A percentile compares a stretch with the other conserved stretches of the same genome.
These are phyloP conservation scores for Neofusicoccum ribis DNA, from an alignment of 2,329 filamentous ascomycete genomes.

Conservation along the genomic window DNA sequence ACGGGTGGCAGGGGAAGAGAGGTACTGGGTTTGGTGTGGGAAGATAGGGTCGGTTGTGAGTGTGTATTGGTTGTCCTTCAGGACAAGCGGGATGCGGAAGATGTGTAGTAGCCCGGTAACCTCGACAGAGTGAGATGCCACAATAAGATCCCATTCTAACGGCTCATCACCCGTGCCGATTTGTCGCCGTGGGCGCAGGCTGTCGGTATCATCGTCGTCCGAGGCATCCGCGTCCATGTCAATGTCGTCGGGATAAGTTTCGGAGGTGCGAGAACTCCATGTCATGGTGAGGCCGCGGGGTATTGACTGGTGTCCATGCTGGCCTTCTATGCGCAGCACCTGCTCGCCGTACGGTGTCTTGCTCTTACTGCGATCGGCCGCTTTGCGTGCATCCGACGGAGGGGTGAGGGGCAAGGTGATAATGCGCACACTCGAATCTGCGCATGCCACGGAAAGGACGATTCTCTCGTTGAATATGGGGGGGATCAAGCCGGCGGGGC, in stretches of 20 bases:
- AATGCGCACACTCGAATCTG: constrained; percentile 57
- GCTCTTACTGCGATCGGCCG: constrained; percentile 33
- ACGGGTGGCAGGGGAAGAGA: constrained; percentile 52
- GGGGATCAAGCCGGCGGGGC: constrained; percentile 42
- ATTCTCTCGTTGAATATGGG: constrained; percentile 52
- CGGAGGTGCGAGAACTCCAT: constrained; percentile 41
- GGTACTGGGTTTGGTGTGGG: constrained; percentile 49
- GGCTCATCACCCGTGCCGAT: constrained; percentile 26
- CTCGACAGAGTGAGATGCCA: constrained; percentile 44
- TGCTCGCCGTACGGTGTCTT: constrained; percentile 45
- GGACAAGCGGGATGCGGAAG: constrained; percentile 39
- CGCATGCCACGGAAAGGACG: constrained; percentile 56
- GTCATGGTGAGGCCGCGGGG: constrained; percentile 55
- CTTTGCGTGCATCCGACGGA: constrained; percentile 45
- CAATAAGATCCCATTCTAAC: constrained; percentile 41
- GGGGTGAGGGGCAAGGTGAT: constrained; percentile 57
- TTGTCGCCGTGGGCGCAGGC: constrained; percentile 6
- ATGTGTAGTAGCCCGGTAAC: constrained; percentile 42
- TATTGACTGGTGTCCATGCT: constrained; percentile 52
- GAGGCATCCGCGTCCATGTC: constrained; percentile 37
- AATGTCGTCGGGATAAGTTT: constrained; percentile 24
- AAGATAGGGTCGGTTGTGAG: constrained; percentile 39
- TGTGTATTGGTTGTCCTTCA: constrained; percentile 35
- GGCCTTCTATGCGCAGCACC: constrained; percentile 48
- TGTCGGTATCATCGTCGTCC: constrained; percentile 26